Evolutionary conservation across 2,329 filamentous ascomycete genomes (phyloP).

Genomic region (Paraphaeosphaeria sporulosa): DNA sequence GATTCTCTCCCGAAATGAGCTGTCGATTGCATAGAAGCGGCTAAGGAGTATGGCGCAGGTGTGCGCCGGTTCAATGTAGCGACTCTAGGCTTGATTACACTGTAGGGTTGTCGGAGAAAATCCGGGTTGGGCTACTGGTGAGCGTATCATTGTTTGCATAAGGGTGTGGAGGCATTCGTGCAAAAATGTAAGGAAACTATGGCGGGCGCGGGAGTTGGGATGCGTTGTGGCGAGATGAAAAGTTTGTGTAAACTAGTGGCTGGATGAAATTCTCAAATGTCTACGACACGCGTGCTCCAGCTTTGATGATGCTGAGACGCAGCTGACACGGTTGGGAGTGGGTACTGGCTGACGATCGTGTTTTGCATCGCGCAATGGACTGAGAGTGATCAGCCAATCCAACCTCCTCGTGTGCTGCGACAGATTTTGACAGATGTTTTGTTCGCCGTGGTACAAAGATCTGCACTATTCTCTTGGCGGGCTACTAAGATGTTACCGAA

Average conservation of each 20-base stretch:
- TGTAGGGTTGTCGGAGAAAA: not conserved
- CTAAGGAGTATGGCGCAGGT: not conserved
- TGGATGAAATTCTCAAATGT: not conserved
- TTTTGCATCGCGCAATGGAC: not conserved
- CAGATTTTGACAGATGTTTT: not conserved
- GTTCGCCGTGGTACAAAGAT: not conserved
- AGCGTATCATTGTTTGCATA: not conserved
- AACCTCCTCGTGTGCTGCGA: not conserved
- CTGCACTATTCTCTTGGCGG: constrained; percentile 5
- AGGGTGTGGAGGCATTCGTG: not conserved
- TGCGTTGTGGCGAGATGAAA: constrained; percentile 1
- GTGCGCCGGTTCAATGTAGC: not conserved
- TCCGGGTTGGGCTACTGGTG: no score
- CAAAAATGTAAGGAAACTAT: not conserved
- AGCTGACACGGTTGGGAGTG: not conserved
- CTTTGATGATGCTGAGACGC: not conserved
- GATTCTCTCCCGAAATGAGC: not conserved
- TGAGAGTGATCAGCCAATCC: not conserved
- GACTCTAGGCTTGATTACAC: not conserved
- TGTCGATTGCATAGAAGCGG: not conserved
- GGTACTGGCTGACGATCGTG: not conserved
- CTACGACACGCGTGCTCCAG: not conserved
- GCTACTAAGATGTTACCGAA: constrained; percentile 7
- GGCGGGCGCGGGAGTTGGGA: not conserved
- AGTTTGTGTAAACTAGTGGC: not conserved